A percentile compares a stretch with the other conserved stretches of the same genome.
Conservation (phyloP, 2,329 filamentous ascomycete genomes). For the Talaromyces sp. region DNA sequence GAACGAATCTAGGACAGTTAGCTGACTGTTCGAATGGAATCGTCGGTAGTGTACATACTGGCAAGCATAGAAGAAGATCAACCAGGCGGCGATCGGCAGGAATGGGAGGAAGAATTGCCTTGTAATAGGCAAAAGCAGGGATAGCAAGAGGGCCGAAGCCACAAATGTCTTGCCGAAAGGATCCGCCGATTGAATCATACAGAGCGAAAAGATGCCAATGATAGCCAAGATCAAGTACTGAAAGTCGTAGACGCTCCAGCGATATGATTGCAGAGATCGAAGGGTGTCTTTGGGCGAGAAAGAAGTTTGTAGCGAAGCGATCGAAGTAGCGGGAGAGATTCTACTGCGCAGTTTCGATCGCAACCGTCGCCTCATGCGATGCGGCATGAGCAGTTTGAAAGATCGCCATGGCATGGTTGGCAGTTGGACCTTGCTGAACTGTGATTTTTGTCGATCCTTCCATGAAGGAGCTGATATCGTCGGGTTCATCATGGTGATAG, state of each 20-base stretch:
- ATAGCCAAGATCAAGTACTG: conserved; percentile 76
- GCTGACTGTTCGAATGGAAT: neutral
- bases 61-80: conserved; percentile 88
- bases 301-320: conserved; percentile 74
- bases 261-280: conserved; percentile 68
- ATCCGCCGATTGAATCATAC: conserved; percentile 73
- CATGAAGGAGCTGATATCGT: conserved; percentile 34
- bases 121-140: conserved; percentile 76
- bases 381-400: conserved; percentile 54
- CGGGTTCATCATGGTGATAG: conserved; percentile 18
- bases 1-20: conserved; percentile 66
- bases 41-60: conserved; percentile 61
- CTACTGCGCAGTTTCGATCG: conserved; percentile 66
- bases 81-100: conserved; percentile 77
- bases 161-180: conserved; percentile 73
- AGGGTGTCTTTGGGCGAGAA: conserved; percentile 77
- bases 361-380: conserved; percentile 63
- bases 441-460: conserved; percentile 45
- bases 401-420: conserved; percentile 47
- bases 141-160: conserved; percentile 62
- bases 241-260: conserved; percentile 77
- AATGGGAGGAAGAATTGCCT: conserved; percentile 89
- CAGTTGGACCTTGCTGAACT: conserved; percentile 45
- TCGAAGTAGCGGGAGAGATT: conserved; percentile 64
- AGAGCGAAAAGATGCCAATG: conserved; percentile 76